These are phyloP conservation scores for Choiromyces venosus DNA, from an alignment of 495 filamentous ascomycete species.

Conservation along the genomic window DNA sequence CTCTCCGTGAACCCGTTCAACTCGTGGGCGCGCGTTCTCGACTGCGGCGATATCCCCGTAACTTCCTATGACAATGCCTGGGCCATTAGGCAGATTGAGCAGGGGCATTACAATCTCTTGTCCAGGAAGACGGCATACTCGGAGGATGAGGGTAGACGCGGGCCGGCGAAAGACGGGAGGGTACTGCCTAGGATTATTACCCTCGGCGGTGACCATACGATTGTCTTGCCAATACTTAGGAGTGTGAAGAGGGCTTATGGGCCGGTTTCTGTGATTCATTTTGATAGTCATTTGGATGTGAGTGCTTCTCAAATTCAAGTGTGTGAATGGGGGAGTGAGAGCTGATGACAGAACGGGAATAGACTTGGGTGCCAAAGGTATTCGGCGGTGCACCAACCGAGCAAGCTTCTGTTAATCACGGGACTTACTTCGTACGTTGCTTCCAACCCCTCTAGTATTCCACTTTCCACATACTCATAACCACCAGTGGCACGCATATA, in stretches of 20 bases:
- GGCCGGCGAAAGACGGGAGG: constrained; percentile 51
- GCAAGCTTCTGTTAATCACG: constrained; percentile 77
- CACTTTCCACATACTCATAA: neutral
- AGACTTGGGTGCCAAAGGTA: constrained; percentile 56
- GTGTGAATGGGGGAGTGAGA: neutral
- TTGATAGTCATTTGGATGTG: constrained; percentile 59
- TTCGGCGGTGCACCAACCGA: constrained; percentile 55
- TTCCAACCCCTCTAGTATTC: constrained; percentile 44
- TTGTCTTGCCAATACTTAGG: constrained; percentile 56
- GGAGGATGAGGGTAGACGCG: constrained; percentile 43
- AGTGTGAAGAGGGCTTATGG: constrained; percentile 64
- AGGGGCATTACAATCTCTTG: constrained; percentile 54
- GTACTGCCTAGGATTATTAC: constrained; percentile 60
- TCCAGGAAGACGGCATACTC: constrained; percentile 51
- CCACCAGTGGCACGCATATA: constrained; percentile 53
- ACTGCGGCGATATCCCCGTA: constrained; percentile 72
- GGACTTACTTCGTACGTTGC: constrained; percentile 50
- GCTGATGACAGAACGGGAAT: constrained; percentile 30
- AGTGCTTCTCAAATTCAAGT: neutral
- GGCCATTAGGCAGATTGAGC: constrained; percentile 67
- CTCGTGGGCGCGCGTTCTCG: constrained; percentile 61
- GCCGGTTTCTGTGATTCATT: constrained; percentile 63
- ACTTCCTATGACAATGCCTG: constrained; percentile 69
- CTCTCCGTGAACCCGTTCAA: constrained; percentile 57
- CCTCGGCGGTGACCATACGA: constrained; percentile 63